Conservation (phyloP, 306 rosid species). For the Nissolia schottii region DNA sequence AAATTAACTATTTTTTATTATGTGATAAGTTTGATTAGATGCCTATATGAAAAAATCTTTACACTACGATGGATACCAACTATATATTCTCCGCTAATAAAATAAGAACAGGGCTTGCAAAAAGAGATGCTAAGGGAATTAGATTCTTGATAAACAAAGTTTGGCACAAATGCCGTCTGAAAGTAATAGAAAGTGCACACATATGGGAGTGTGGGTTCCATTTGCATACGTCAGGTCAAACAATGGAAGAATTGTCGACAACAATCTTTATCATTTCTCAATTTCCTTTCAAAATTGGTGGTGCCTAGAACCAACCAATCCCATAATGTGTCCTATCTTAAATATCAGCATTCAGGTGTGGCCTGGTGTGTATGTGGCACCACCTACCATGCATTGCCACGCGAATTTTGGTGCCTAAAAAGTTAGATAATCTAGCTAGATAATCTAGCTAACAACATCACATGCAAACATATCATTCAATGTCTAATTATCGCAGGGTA, state of each 20-base stretch:
- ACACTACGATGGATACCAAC: too few species aligned
- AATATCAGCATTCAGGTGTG: not conserved
- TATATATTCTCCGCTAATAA: too few species aligned
- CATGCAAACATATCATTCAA: not conserved
- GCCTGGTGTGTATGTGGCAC: not conserved
- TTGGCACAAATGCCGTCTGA: slow-evolving; percentile 9
- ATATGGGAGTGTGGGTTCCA: slow-evolving; percentile 10
- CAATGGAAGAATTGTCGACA: not conserved
- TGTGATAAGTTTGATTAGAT: not conserved
- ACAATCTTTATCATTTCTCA: not conserved
- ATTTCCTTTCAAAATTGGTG: not conserved
- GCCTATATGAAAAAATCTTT: too few species aligned
- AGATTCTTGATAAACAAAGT: slow-evolving; percentile 16
- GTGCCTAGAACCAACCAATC: not conserved
- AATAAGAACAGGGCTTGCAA: not conserved
- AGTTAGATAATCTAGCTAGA: not conserved
- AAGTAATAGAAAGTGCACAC: not conserved
- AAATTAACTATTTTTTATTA: too few species aligned
- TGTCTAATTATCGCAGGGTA: not conserved
- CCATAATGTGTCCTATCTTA: not conserved
- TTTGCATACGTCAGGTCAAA: not conserved
- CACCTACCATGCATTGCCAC: not conserved
- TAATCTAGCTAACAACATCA: not conserved
- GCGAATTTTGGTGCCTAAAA: not conserved
- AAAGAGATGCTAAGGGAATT: slow-evolving; percentile 3